Base-by-base conservation (phyloP, 2,329 filamentous ascomycete genomes). In the Penicillium sp. region DNA sequence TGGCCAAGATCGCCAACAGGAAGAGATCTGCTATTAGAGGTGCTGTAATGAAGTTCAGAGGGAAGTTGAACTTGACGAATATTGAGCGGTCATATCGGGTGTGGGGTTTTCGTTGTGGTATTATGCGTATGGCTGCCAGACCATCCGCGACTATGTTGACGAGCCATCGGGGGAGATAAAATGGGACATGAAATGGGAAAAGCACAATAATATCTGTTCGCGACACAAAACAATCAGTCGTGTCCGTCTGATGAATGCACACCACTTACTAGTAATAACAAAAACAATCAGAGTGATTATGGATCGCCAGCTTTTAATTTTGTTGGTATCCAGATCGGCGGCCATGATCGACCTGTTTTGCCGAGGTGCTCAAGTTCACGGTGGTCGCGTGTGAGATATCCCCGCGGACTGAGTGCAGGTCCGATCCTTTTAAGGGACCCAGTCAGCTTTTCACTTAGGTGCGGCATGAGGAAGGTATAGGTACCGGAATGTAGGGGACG, bases 1-100 rank as follows among this genome's bases (percentile, higher is more conserved):
- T 91, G 6, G 88, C 87, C 22, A 80, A 66, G 50, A 90, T 89
- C 39, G 87, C 87, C 5, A 91, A 81, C 22, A 91, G 76, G 63
- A 91, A 90, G 1, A 91, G 80, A 63, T 90, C 87, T 1, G 86
- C 88, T 55, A 90, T 83, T 16, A 91, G 73, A 0, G 89, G 89
- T 1, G 87, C 86, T 0, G 88, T 91, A 45, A 90, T 77, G 61
- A 90, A 87, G 69, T 90, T 89, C 75, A 91, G 77, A 6, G 87
- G 87, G 39, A 90, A 84, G 3, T 74, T 69, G 35, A 87, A 70
- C 19, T 78, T 77, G 7, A 84, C 78, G 54, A 83, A 84, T 1
- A 67, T 51, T 51, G 72, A 68, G 57, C 62, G 54, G 16, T 68
- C 63, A 47, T 63, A 29, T 22, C 65, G 67, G 37, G 61, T 57